Evolutionary conservation across 2,329 filamentous ascomycete genomes (phyloP), one percentile per base, ranked within the genome.

Genomic region (Ramichloridium luteum): DNA sequence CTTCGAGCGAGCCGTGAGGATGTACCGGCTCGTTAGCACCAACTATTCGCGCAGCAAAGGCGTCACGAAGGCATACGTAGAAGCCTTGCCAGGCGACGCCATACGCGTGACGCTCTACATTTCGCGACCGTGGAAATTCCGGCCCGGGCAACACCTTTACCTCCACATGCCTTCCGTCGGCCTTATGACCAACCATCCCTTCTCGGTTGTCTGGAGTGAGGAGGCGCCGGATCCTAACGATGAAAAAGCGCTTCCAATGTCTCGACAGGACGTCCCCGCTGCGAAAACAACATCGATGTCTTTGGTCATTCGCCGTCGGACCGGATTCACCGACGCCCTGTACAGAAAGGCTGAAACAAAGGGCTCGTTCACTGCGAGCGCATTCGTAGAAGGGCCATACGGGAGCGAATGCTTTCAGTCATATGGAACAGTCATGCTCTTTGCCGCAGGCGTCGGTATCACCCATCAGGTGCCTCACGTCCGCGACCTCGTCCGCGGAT

Each of bases 381-480:
- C 83, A 18, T 74, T 81, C 36, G 74, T 92, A 39, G 90, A 96
- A 60, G 90, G 90, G 0, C 88, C 90, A 1, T 96, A 96, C 53
- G 63, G 63, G 36, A 53, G 84, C 51, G 80, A 93, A 58, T 76
- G 75, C 38, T 76, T 96, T 42, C 77, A 85, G 57, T 94, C 86
- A 5, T 96, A 94, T 57, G 88, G 90, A 23, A 90, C 92, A 26
- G 76, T 78, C 27, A 72, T 98, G 41, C 77, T 98, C 35, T 85
- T 94, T 52, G 86, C 88, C 9, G 86, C 85, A 35, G 83, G 88
- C 35, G 85, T 90, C 4, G 90, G 90, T 40, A 96, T 98, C 59
- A 93, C 88, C 1, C 88, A 96, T 56, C 85, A 93, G 54, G 73
- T 96, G 16, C 82, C 85, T 18, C 93, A 92, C 55, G 70, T 94